Evolutionary conservation across 2,329 filamentous ascomycete species (phyloP).

Genomic region (Exophiala sp.): DNA sequence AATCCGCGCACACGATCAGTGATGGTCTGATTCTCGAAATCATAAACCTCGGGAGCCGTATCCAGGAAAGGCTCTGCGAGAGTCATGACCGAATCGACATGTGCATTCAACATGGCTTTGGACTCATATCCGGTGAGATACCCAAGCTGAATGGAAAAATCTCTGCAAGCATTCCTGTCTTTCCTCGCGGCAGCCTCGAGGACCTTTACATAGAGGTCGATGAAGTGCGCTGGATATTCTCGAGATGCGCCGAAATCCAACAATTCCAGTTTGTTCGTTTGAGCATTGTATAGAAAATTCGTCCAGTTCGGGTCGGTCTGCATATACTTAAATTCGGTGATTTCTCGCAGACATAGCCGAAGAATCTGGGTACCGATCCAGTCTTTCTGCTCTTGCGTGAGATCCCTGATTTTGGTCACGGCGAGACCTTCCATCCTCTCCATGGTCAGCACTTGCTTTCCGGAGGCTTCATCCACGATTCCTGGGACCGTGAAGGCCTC

Average conservation of each 20-base stretch:
- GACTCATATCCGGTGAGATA: slow-evolving; percentile 93
- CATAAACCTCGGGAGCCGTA: slow-evolving; percentile 76
- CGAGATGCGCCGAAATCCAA: slow-evolving; percentile 93
- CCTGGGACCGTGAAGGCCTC: slow-evolving; percentile 75
- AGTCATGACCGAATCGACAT: slow-evolving; percentile 81
- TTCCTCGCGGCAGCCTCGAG: slow-evolving; percentile 73
- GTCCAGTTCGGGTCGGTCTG: slow-evolving; percentile 99
- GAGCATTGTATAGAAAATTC: slow-evolving; percentile 87
- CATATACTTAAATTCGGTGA: slow-evolving; percentile 95
- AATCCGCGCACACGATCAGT: slow-evolving; percentile 84
- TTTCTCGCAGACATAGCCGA: slow-evolving; percentile 85
- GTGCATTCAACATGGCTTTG: slow-evolving; percentile 79
- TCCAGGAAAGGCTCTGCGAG: slow-evolving; percentile 85
- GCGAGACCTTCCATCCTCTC: slow-evolving; percentile 82
- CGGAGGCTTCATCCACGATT: slow-evolving; percentile 74
- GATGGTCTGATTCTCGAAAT: slow-evolving; percentile 92
- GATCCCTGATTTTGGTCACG: slow-evolving; percentile 73
- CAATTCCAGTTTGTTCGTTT: slow-evolving; percentile 71
- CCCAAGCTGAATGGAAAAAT: slow-evolving; percentile 71
- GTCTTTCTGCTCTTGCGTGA: slow-evolving; percentile 81
- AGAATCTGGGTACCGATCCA: slow-evolving; percentile 96
- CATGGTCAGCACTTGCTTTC: slow-evolving; percentile 85
- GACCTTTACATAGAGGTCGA: slow-evolving; percentile 73
- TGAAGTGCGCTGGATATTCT: slow-evolving; percentile 77
- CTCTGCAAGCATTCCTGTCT: slow-evolving; percentile 62